Evolutionary conservation across 2,329 filamentous ascomycete genomes (phyloP), one percentile per base, ranked within the genome.

Genomic region (Alternaria sp.): DNA sequence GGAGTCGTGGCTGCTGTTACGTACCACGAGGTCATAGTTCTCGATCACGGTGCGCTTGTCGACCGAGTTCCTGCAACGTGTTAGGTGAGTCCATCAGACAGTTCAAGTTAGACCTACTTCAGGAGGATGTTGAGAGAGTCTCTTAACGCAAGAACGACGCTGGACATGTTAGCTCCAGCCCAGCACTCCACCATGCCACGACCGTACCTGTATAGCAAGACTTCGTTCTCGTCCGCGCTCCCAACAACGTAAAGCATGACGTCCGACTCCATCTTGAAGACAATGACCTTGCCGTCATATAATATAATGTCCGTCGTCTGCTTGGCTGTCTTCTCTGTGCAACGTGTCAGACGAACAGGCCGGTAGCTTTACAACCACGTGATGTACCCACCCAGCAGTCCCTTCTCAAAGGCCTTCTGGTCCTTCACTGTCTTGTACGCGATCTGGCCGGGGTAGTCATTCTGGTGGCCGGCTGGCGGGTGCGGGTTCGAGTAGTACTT

Each of bases 21-120:
- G 32, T 73, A 79, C 77, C 66, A 97, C 92, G 21, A 98, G 88
- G 81, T 98, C 96, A 85, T 98, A 99, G 87, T 98, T 98, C 83
- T 99, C 96, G 77, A 98, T 91, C 70, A 98, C 93, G 61, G 96
- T 98, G 71, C 96, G 91, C 87, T 97, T 97, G 85, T 99, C 96
- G 54, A 96, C 94, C 32, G 93, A 93, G 87, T 96, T 95, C 82
- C 93, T 97, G 53, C 9, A 7, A 21, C 11, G 26, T 15, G 40
- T 72, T 51, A 71, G 66, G 28, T 10, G n/a, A 19, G 15, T 36
- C 9, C 15, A 17, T 12, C n/a, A n/a, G 32, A 6, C 21, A 6
- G 15, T 44, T 6, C 5, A 8, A 11, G 28, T 1, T 23, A 36
- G n/a, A 75, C 88, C 66, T 84, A 97, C 94, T 97, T 97, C 79